Percentiles rank a stretch among this genome's conserved stretches.
phyloP scores from a whole-genome alignment of 2,329 filamentous ascomycete genomes.

The Biscogniauxia marginata region DNA sequence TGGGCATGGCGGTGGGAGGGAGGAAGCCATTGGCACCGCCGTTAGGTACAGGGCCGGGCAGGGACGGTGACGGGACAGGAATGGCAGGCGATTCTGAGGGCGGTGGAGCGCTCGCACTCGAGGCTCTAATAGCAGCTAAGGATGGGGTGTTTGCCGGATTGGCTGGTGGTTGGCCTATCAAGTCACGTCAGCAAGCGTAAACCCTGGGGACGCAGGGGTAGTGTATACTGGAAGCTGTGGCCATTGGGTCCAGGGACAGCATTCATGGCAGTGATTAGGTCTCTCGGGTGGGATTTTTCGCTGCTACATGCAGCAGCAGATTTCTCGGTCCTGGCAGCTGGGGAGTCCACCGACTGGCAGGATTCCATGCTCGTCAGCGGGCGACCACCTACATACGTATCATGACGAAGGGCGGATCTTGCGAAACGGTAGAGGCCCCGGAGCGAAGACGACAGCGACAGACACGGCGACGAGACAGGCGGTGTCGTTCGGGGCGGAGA shows the following conservation, averaged over 20 bases:
- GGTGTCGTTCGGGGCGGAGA: too few relatives aligned
- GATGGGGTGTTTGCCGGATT: slow-evolving; percentile 26
- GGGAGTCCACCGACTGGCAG: slow-evolving; percentile 20
- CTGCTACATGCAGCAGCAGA: slow-evolving; percentile 19
- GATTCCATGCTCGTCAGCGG: slow-evolving; percentile 30
- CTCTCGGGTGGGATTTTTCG: slow-evolving; percentile 8
- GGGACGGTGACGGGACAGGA: slow-evolving; percentile 19
- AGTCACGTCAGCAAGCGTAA: slow-evolving; percentile 18
- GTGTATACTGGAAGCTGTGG: slow-evolving; percentile 29
- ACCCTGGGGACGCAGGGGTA: not conserved
- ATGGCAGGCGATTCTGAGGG: slow-evolving; percentile 25
- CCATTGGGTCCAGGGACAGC: slow-evolving; percentile 26
- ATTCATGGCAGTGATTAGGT: slow-evolving; percentile 26
- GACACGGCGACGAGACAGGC: not conserved
- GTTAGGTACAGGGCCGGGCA: slow-evolving; percentile 19
- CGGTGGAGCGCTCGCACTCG: slow-evolving; percentile 18
- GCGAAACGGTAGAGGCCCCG: slow-evolving; percentile 17
- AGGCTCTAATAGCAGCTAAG: slow-evolving; percentile 15
- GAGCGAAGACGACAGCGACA: not conserved
- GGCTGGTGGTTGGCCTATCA: slow-evolving; percentile 29
- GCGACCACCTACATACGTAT: slow-evolving; percentile 24
- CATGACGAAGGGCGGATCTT: slow-evolving; percentile 20
- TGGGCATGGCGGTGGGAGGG: slow-evolving; percentile 10
- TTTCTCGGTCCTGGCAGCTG: slow-evolving; percentile 20
- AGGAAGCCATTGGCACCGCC: slow-evolving; percentile 21